Percentiles rank a stretch among this genome's conserved stretches.
Conservation (phyloP, 345 rosid species). For the Salix viminalis region DNA sequence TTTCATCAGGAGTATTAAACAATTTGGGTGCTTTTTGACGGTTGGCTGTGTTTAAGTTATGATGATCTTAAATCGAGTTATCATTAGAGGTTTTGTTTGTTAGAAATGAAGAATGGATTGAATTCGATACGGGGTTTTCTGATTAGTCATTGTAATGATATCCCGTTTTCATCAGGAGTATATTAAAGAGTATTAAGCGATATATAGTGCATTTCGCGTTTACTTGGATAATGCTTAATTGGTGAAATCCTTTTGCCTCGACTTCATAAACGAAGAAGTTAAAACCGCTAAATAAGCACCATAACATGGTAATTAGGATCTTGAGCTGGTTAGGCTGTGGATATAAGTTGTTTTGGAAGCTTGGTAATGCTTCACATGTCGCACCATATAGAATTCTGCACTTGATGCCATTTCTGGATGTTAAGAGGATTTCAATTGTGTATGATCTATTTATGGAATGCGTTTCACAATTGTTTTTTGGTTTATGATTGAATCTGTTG, state of each 20-base stretch:
- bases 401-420: background rate
- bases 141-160: background rate
- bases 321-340: background rate
- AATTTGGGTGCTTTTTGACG: background rate
- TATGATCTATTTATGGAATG: background rate
- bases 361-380: background rate
- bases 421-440: background rate
- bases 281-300: background rate
- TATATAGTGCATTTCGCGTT: background rate
- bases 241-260: background rate
- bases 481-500: background rate
- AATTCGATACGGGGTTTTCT: background rate
- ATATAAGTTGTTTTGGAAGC: background rate
- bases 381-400: background rate
- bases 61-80: background rate
- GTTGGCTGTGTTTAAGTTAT: constrained; percentile 6
- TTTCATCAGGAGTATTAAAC: background rate
- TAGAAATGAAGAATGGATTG: background rate
- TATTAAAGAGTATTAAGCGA: background rate
- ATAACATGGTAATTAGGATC: background rate
- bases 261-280: background rate
- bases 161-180: background rate
- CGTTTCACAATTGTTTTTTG: background rate
- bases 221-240: background rate
- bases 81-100: background rate